These are phyloP conservation scores for Ormosia semicastrata DNA, from an alignment of 306 rosid genomes.

Conservation along the genomic window DNA sequence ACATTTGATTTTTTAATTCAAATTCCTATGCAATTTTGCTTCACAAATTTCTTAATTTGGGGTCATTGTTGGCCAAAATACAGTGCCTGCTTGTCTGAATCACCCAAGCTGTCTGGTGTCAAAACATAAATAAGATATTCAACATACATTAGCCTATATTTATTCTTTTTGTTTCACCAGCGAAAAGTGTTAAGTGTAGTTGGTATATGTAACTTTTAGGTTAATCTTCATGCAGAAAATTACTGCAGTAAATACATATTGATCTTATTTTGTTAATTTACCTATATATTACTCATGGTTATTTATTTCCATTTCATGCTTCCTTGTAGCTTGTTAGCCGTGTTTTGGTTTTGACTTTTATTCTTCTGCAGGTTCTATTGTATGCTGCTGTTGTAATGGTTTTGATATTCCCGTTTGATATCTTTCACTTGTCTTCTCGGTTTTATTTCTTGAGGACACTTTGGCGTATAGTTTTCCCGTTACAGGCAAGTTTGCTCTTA, in stretches of 20 bases:
- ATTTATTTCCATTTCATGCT: conserved; percentile 13
- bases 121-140: not conserved
- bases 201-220: not conserved
- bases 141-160: not conserved
- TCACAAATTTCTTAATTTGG: conserved; percentile 3
- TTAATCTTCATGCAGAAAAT: conserved; percentile 7
- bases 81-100: conserved; percentile 9
- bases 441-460: conserved; percentile 88
- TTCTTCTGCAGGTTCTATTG: conserved; percentile 82
- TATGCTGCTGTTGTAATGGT: conserved; percentile 77
- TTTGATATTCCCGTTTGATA: conserved; percentile 93
- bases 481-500: conserved; percentile 74
- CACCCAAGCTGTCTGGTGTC: not conserved
- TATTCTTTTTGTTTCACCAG: not conserved
- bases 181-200: not conserved
- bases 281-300: not conserved
- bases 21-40: not conserved
- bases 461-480: conserved; percentile 85
- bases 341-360: conserved; percentile 35
- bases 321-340: conserved; percentile 21
- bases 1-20: not conserved
- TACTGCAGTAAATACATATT: not conserved
- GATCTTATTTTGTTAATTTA: not conserved
- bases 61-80: not conserved
- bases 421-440: conserved; percentile 87